Evolutionary conservation across 805 yeast species (phyloP).

Genomic region (Hanseniaspora thailandica): DNA sequence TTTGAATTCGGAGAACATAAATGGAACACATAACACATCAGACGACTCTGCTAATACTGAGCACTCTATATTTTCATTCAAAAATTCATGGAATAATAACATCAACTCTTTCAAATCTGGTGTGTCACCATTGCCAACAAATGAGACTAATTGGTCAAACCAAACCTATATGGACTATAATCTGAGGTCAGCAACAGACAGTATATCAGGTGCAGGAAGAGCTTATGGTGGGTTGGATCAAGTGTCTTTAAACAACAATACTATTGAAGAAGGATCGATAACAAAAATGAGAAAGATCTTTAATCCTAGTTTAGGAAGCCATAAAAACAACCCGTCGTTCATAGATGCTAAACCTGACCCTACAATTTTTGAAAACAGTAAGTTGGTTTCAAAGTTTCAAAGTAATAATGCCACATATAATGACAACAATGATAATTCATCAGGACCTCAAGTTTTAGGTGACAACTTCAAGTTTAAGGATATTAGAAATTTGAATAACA

Average conservation of each 20-base stretch:
- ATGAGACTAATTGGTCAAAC: background rate
- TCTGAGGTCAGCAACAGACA: background rate
- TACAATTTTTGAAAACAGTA: slow-evolving; percentile 23
- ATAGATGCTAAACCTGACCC: slow-evolving; percentile 24
- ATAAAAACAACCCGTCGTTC: slow-evolving; percentile 12
- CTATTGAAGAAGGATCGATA: slow-evolving; percentile 6
- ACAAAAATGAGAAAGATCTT: slow-evolving; percentile 4
- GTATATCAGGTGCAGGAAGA: too few species aligned
- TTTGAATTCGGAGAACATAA: background rate
- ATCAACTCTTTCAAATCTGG: background rate
- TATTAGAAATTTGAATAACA: slow-evolving; percentile 16
- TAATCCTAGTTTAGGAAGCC: background rate
- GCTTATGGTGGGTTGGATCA: background rate
- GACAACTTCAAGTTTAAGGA: slow-evolving; percentile 1
- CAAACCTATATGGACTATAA: background rate
- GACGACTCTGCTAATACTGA: slow-evolving; percentile 3
- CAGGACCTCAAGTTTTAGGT: slow-evolving; percentile 15
- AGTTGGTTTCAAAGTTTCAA: slow-evolving; percentile 24
- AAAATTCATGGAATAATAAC: background rate
- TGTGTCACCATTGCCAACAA: background rate
- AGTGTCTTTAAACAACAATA: slow-evolving; percentile 1
- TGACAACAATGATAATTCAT: slow-evolving; percentile 14
- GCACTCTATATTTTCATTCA: background rate
- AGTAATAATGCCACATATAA: background rate
- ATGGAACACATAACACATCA: background rate